Evolutionary conservation across 768 basidiomycete genomes (phyloP), one percentile per base, ranked within the genome.

Genomic region (Sarcomyxa edulis): DNA sequence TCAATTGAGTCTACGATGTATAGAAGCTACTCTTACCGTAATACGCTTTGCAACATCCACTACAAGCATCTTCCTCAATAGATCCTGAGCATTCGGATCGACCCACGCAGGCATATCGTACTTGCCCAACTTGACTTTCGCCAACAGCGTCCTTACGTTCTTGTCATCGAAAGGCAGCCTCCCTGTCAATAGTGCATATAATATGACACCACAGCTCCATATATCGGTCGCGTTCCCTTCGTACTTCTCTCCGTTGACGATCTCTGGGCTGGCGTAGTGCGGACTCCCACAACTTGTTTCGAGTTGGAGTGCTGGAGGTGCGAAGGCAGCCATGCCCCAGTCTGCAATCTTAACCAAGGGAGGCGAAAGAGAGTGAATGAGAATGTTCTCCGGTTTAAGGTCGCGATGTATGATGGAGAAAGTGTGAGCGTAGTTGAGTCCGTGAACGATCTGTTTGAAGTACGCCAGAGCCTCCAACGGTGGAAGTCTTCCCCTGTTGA

Each of bases 351-450:
- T 98, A 68, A 98, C 76, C 53, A 91, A 71, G 25, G 84, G 84
- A 21, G 84, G 84, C 25, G 75, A 71, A 39, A 88, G 64, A 29
- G 84, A 83, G 32, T 93, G 85, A 38, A 98, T 85, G 26, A 99
- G 71, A 36, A 98, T 86, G 54, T 97, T 97, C 68, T 98, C 95
- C 3, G 95, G 95, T 60, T 98, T 98, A 50, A 99, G 79, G 61
- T 99, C 95, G 18, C 95, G 88, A 63, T 97, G 95, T 44, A 92
- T 91, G 63, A 98, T 96, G 47, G 93, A 94, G 69, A 96, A 96
- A 0, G 88, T 82, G 58, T 98, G 95, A 36, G 94, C 94, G 51
- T 98, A 99, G 66, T 91, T 89, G 52, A 98, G 81, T 22, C 90
- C 95, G 41, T 87, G 84, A 55, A 98, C 76, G 49, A 98, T 90